Conservation (phyloP, 139 green algal genomes). For the Gonium pectorale region DNA sequence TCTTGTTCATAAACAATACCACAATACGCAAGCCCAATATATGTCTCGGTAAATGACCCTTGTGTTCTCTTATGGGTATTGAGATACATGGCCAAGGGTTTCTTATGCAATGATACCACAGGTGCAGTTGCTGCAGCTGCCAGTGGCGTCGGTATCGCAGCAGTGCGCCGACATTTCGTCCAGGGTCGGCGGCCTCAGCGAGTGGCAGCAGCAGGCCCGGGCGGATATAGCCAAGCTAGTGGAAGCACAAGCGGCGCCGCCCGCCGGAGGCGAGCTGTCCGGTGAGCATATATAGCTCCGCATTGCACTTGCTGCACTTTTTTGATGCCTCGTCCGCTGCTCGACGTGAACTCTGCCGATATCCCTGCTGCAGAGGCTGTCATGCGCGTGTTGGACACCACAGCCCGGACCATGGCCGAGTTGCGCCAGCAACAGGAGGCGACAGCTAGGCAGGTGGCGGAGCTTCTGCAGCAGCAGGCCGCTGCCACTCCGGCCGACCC, state of each 20-base stretch:
- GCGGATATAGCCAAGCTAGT: conserved; percentile 1
- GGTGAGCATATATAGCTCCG: background rate
- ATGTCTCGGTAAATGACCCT: no score
- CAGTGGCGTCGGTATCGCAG: conserved; percentile 28
- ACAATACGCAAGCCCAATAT: no score
- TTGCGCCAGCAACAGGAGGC: conserved; percentile 27
- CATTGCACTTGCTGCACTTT: background rate
- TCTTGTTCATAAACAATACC: no score
- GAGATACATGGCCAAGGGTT: no score
- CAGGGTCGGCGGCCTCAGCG: background rate
- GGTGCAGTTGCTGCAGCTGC: conserved; percentile 40
- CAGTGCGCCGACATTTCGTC: conserved; percentile 17
- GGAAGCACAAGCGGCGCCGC: background rate
- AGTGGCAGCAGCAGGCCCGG: conserved; percentile 36
- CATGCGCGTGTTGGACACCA: conserved; percentile 14
- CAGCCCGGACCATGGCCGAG: background rate
- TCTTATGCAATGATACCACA: no score
- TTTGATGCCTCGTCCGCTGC: background rate
- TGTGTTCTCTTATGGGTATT: no score
- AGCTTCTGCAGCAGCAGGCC: conserved; percentile 12
- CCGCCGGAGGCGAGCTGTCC: background rate
- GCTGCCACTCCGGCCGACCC: no score
- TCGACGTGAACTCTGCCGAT: background rate
- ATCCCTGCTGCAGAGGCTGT: background rate
- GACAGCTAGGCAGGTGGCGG: background rate